Evolutionary conservation across 257 asterid genomes (phyloP).

Genomic region (Solanum chilense): DNA sequence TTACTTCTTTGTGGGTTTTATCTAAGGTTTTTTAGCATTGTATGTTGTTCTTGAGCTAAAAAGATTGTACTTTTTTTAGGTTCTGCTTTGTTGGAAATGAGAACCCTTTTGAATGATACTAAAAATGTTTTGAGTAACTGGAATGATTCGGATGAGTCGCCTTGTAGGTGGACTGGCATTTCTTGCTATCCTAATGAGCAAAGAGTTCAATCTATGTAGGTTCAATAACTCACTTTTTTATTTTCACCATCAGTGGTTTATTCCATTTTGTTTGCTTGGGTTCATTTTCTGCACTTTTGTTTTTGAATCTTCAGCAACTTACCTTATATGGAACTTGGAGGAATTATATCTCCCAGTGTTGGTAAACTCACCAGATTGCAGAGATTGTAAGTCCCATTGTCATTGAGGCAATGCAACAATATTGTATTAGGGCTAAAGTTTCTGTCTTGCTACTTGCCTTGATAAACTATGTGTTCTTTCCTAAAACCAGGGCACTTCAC

Average conservation of each 20-base stretch:
- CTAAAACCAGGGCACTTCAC: slow-evolving; percentile 71
- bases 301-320: slow-evolving; percentile 44
- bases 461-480: neutral
- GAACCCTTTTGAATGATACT: slow-evolving; percentile 63
- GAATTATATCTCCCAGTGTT: slow-evolving; percentile 73
- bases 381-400: slow-evolving; percentile 54
- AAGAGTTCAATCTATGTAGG: slow-evolving; percentile 77
- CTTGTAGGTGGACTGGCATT: slow-evolving; percentile 88
- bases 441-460: neutral
- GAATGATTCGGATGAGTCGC: slow-evolving; percentile 63
- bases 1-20: neutral
- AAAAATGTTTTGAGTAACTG: slow-evolving; percentile 61
- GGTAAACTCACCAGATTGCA: slow-evolving; percentile 65
- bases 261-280: neutral
- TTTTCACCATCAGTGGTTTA: neutral
- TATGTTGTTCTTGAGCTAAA: neutral
- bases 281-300: neutral
- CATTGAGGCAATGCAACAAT: neutral
- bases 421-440: neutral
- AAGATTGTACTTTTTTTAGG: slow-evolving; percentile 21
- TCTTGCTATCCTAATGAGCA: slow-evolving; percentile 68
- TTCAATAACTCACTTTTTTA: neutral
- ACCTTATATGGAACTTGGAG: slow-evolving; percentile 84
- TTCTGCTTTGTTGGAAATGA: slow-evolving; percentile 73
- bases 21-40: neutral